Percentiles rank a stretch among this genome's conserved stretches.
These are phyloP conservation scores for Haplosporangium sp. DNA, from an alignment of 371 early-diverging fungal genomes.

Conservation along the genomic window DNA sequence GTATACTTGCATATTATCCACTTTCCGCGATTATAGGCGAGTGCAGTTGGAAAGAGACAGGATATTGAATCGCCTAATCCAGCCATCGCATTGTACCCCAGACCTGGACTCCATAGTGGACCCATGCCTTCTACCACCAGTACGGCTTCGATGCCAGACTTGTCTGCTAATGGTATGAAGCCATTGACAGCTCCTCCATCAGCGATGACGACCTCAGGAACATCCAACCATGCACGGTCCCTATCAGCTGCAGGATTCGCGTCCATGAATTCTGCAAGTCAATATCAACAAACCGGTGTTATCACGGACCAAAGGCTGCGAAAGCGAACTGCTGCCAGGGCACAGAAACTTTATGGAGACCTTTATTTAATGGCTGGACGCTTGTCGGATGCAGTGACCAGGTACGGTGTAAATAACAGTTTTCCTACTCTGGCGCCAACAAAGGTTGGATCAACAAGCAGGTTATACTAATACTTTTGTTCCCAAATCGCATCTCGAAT, in stretches of 20 bases:
- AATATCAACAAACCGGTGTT: conserved; percentile 38
- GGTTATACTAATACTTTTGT: background rate
- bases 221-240: conserved; percentile 35
- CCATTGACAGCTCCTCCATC: conserved; percentile 47
- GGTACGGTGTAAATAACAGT: conserved; percentile 60
- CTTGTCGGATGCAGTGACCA: conserved; percentile 76
- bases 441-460: background rate
- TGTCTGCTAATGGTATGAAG: conserved; percentile 46
- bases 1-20: no score
- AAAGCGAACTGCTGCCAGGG: conserved; percentile 79
- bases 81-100: conserved; percentile 20
- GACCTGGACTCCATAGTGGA: conserved; percentile 25
- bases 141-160: conserved; percentile 35
- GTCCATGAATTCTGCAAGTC: conserved; percentile 14
- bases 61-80: conserved; percentile 54
- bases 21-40: conserved; percentile 32
- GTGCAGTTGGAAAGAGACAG: conserved; percentile 46
- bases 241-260: conserved; percentile 42
- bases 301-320: conserved; percentile 55
- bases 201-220: conserved; percentile 49
- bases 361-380: conserved; percentile 83
- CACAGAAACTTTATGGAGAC: conserved; percentile 83
- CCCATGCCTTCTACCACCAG: conserved; percentile 21
- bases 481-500: conserved; percentile 1
- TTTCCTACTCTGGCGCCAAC: no score